phyloP scores from a whole-genome alignment of 306 rosid genomes.

The Dicorynia guianensis region DNA sequence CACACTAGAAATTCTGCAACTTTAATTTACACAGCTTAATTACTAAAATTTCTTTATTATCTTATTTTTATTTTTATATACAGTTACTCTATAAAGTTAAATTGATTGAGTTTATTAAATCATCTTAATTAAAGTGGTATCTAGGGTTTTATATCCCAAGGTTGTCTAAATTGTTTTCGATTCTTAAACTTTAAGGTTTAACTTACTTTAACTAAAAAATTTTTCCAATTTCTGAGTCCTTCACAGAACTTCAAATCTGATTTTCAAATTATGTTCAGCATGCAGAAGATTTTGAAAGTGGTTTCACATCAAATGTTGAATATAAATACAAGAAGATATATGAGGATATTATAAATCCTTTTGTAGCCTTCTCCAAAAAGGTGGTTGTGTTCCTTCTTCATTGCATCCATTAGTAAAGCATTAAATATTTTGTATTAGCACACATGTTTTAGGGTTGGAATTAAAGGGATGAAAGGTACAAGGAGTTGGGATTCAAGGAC shows the following conservation, averaged over 20 bases:
- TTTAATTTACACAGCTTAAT: too few species aligned
- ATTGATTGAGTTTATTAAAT: too few species aligned
- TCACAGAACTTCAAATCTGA: slow-evolving; percentile 25
- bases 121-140: slow-evolving; percentile 95
- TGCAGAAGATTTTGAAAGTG: slow-evolving; percentile 96
- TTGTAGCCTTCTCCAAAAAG: slow-evolving; percentile 99
- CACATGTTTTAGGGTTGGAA: slow-evolving; percentile 27
- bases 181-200: slow-evolving; percentile 9
- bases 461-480: slow-evolving; percentile 69
- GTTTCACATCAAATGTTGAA: slow-evolving; percentile 93
- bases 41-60: too few species aligned
- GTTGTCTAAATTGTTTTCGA: slow-evolving; percentile 46
- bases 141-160: slow-evolving; percentile 94
- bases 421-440: slow-evolving; percentile 13
- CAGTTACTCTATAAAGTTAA: too few species aligned
- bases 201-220: neutral
- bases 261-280: slow-evolving; percentile 58
- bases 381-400: slow-evolving; percentile 50
- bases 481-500: slow-evolving; percentile 74
- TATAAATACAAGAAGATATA: slow-evolving; percentile 97
- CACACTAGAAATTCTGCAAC: too few species aligned
- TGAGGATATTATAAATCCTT: slow-evolving; percentile 96
- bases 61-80: too few species aligned
- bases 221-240: neutral
- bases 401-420: slow-evolving; percentile 27